Evolutionary conservation across 371 early-diverging fungal species (phyloP).

Genomic region (Haplosporangium sp.): DNA sequence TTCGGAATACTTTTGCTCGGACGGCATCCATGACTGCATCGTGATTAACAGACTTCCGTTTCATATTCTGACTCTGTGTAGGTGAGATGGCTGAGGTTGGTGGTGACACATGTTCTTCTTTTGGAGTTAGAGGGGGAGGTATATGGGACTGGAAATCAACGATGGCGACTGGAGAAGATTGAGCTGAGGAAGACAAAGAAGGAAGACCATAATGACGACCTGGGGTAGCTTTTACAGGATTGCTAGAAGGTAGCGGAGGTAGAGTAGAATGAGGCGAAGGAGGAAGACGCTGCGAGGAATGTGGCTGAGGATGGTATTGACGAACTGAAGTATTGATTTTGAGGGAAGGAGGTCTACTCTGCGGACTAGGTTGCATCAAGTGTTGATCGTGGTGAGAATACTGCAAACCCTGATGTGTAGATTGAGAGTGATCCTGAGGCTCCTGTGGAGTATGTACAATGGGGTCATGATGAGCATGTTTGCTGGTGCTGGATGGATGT

Average conservation of each 20-base stretch:
- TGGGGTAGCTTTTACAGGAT: constrained; percentile 23
- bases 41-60: constrained; percentile 48
- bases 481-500: constrained; percentile 13
- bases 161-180: constrained; percentile 45
- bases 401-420: constrained; percentile 16
- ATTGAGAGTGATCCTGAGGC: constrained; percentile 23
- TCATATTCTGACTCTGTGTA: constrained; percentile 20
- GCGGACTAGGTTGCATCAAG: constrained; percentile 34
- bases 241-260: constrained; percentile 31
- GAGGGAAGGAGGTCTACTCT: constrained; percentile 43
- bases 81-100: constrained; percentile 51
- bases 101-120: constrained; percentile 50
- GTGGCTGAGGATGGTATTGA: constrained; percentile 34
- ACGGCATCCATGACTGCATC: constrained; percentile 57
- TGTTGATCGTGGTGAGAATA: constrained; percentile 32
- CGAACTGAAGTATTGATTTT: constrained; percentile 53
- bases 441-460: constrained; percentile 23
- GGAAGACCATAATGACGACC: constrained; percentile 40
- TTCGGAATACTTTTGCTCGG: constrained; percentile 50
- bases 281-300: constrained; percentile 38
- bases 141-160: constrained; percentile 53
- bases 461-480: constrained; percentile 32
- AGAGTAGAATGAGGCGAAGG: constrained; percentile 47
- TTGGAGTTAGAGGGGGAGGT: constrained; percentile 51
- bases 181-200: constrained; percentile 30